These are phyloP conservation scores for Truncatella angustata DNA, from an alignment of 2,329 filamentous ascomycete genomes.

Conservation along the genomic window DNA sequence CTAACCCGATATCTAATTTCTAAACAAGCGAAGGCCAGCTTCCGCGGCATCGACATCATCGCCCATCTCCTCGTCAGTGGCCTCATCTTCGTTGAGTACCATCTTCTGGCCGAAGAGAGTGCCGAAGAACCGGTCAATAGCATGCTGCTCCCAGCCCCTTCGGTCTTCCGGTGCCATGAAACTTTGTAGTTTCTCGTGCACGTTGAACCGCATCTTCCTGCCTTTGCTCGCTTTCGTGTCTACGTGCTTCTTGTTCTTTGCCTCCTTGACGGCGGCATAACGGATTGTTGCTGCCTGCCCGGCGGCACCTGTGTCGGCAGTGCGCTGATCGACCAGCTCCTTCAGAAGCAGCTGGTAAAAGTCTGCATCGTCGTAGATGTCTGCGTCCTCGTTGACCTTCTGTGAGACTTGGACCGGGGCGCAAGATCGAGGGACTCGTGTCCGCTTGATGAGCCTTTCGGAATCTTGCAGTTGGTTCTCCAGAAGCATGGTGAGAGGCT, in stretches of 20 bases:
- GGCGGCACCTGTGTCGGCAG: slow-evolving; percentile 56
- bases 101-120: slow-evolving; percentile 72
- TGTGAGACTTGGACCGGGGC: slow-evolving; percentile 66
- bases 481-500: slow-evolving; percentile 66
- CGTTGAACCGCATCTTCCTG: slow-evolving; percentile 87
- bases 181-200: slow-evolving; percentile 96
- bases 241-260: slow-evolving; percentile 78
- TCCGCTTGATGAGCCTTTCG: slow-evolving; percentile 67
- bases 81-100: slow-evolving; percentile 57
- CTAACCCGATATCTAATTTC: background rate
- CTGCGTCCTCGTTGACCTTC: slow-evolving; percentile 54
- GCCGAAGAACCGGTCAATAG: slow-evolving; percentile 75
- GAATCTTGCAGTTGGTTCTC: slow-evolving; percentile 65
- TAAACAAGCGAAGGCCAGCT: slow-evolving; percentile 53
- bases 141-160: slow-evolving; percentile 74
- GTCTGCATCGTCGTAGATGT: slow-evolving; percentile 87
- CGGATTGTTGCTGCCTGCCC: slow-evolving; percentile 52
- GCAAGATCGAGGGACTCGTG: slow-evolving; percentile 71
- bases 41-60: slow-evolving; percentile 51
- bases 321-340: slow-evolving; percentile 87
- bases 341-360: slow-evolving; percentile 94
- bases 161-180: slow-evolving; percentile 94
- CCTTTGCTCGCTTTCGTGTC: slow-evolving; percentile 96
- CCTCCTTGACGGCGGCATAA: slow-evolving; percentile 70
- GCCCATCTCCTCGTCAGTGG: slow-evolving; percentile 45